phyloP scores from a whole-genome alignment of 106 monocot species.

The Dendrobium huoshanense region DNA sequence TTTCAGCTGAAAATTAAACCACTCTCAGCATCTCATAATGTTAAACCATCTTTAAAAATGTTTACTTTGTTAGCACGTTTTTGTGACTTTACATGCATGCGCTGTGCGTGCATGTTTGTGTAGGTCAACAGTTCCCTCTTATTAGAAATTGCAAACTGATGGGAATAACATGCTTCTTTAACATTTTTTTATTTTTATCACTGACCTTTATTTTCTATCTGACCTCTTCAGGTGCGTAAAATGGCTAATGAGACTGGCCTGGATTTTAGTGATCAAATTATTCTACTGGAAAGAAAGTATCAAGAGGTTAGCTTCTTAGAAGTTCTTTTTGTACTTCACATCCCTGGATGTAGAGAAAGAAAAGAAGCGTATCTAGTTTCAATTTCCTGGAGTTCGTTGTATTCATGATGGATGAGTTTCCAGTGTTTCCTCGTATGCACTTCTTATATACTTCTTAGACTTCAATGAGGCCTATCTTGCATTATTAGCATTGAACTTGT shows the following conservation, averaged over 20 bases:
- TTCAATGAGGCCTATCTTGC: too few relatives aligned
- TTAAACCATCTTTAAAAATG: neutral
- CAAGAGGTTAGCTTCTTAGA: constrained; percentile 44
- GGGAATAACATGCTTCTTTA: neutral
- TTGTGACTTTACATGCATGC: neutral
- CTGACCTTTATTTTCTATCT: neutral
- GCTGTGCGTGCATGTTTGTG: neutral
- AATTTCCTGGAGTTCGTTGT: too few relatives aligned
- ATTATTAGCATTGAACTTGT: too few relatives aligned
- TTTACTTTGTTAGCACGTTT: neutral
- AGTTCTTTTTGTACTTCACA: neutral
- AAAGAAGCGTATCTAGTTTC: too few relatives aligned
- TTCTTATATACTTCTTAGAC: too few relatives aligned
- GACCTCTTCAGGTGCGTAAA: constrained; percentile 48
- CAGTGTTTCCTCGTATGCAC: too few relatives aligned
- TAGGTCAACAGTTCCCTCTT: neutral
- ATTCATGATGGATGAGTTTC: too few relatives aligned
- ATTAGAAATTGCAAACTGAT: neutral
- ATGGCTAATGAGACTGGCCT: constrained; percentile 82
- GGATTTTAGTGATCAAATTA: constrained; percentile 80
- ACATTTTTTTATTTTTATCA: neutral
- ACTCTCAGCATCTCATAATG: neutral
- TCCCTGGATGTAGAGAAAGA: neutral
- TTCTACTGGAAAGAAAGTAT: constrained; percentile 67
- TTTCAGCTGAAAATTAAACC: neutral